phyloP scores from a whole-genome alignment of 176 grass and related monocot genomes.

The Alloteropsis semialata region DNA sequence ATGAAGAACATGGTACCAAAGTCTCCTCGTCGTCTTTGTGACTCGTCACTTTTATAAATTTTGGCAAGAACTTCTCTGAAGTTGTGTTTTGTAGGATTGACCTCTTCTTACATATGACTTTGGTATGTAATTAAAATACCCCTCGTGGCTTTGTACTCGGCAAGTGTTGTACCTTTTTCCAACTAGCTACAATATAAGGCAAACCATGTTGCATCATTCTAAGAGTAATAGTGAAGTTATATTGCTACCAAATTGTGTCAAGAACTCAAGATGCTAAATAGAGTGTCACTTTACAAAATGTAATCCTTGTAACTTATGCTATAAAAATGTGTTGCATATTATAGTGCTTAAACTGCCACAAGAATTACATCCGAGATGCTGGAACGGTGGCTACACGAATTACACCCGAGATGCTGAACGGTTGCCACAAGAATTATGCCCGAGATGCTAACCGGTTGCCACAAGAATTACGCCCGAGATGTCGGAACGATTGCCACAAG shows the following conservation, averaged over 20 bases:
- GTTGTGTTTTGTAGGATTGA: background rate
- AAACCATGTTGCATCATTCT: background rate
- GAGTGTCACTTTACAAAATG: background rate
- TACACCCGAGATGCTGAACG: too few species aligned
- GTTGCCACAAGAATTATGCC: too few species aligned
- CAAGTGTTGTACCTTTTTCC: background rate
- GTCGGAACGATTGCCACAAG: too few species aligned
- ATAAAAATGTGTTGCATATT: background rate
- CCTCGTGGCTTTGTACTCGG: too few species aligned
- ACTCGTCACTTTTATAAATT: background rate
- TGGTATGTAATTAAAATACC: background rate
- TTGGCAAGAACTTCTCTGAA: background rate
- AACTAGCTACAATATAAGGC: background rate
- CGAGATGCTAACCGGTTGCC: too few species aligned
- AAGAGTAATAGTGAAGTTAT: background rate
- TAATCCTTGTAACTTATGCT: background rate
- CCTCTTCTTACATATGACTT: background rate
- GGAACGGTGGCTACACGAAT: too few species aligned
- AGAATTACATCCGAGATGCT: background rate
- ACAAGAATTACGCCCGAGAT: too few species aligned
- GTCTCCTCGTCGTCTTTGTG: fast-evolving
- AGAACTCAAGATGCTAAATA: background rate
- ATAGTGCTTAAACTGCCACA: background rate
- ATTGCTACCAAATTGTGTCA: background rate
- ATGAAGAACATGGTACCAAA: background rate